Conservation (phyloP, 192 early-diverging fungal species). For the Umbelopsis sp. region DNA sequence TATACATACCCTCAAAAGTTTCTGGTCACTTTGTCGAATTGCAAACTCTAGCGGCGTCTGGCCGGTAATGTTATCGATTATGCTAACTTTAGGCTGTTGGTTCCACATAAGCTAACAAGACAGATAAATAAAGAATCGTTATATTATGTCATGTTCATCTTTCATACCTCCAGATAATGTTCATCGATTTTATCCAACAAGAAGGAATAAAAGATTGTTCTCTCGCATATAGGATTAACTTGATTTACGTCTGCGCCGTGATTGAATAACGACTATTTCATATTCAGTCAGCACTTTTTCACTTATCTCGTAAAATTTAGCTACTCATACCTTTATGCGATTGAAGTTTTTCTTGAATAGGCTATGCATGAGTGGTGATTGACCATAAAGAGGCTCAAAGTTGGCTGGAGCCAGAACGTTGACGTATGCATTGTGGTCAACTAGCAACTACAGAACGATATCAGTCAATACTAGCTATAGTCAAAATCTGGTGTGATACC, state of each 20-base stretch:
- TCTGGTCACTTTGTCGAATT: slow-evolving; percentile 32
- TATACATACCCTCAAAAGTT: slow-evolving; percentile 33
- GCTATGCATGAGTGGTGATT: not conserved
- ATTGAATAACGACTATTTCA: not conserved
- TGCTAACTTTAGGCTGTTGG: slow-evolving; percentile 39
- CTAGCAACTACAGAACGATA: not conserved
- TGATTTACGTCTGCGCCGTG: slow-evolving; percentile 10
- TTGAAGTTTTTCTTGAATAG: not conserved
- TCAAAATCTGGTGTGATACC: too few species aligned
- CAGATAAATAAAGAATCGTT: too few species aligned
- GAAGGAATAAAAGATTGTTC: slow-evolving; percentile 16
- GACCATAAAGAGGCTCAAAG: not conserved
- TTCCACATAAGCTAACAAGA: slow-evolving; percentile 26
- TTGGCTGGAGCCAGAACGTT: not conserved
- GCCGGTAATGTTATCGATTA: slow-evolving; percentile 34
- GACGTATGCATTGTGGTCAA: not conserved
- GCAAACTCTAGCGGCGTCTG: slow-evolving; percentile 49
- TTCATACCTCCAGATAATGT: slow-evolving; percentile 7
- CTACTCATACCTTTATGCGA: not conserved
- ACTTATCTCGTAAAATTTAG: too few species aligned
- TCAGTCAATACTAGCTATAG: not conserved
- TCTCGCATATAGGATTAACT: not conserved
- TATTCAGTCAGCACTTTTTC: not conserved
- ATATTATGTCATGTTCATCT: not conserved
- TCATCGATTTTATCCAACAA: not conserved